Evolutionary conservation across 148 eudicot species (phyloP).

Genomic region (Camellia japonica): DNA sequence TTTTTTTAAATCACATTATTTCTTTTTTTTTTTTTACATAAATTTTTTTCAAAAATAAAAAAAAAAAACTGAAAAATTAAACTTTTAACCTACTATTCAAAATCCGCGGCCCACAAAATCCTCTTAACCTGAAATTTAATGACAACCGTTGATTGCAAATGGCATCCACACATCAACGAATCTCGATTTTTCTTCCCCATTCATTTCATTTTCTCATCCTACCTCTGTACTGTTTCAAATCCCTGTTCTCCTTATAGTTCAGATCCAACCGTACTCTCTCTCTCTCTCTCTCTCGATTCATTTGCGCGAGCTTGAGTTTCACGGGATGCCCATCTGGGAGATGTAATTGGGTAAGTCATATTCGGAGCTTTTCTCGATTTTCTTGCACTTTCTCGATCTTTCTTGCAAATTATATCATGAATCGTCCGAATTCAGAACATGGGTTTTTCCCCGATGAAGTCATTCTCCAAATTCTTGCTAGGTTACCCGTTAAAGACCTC

Average conservation of each 20-base stretch:
- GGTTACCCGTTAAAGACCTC: slow-evolving; percentile 72
- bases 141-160: not conserved
- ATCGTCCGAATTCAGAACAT: slow-evolving; percentile 32
- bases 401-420: slow-evolving; percentile 27
- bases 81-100: too few species aligned
- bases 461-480: slow-evolving; percentile 63
- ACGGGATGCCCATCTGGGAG: slow-evolving; percentile 6
- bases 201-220: not conserved
- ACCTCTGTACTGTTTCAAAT: not conserved
- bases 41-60: too few species aligned
- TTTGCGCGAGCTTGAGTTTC: not conserved
- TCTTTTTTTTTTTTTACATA: too few species aligned
- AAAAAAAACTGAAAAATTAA: too few species aligned
- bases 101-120: not conserved
- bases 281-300: not conserved
- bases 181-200: slow-evolving; percentile 8
- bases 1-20: too few species aligned
- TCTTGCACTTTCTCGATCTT: not conserved
- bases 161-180: not conserved
- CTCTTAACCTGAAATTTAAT: not conserved
- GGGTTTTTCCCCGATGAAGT: slow-evolving; percentile 83
- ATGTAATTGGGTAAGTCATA: slow-evolving; percentile 12
- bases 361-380: slow-evolving; percentile 6
- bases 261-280: not conserved
- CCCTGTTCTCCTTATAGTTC: not conserved